Percentiles rank a stretch among this genome's conserved stretches.
These are phyloP conservation scores for Rhodofomes roseus DNA, from an alignment of 1,284 basidiomycete species.

Conservation along the genomic window DNA sequence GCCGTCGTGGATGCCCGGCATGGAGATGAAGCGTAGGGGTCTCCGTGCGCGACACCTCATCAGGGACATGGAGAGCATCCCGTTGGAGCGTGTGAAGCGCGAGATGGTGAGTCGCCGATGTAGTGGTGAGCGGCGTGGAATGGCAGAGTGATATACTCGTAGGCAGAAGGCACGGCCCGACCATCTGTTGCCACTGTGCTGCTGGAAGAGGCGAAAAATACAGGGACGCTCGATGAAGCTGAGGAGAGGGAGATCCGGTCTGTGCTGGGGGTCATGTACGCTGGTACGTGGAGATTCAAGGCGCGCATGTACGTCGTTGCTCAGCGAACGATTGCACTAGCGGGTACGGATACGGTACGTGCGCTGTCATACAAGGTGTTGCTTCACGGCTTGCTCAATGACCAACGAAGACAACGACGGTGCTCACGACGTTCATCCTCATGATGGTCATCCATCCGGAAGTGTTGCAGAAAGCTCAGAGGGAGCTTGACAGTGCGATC, in stretches of 20 bases:
- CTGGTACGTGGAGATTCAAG: background rate
- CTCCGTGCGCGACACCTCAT: slow-evolving; percentile 12
- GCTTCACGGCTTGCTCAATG: background rate
- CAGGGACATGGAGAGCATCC: background rate
- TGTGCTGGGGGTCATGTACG: background rate
- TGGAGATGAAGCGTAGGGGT: slow-evolving; percentile 24
- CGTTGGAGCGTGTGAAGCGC: background rate
- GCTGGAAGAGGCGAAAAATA: background rate
- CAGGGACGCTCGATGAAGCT: background rate
- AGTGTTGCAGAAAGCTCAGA: slow-evolving; percentile 23
- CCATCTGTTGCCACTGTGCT: background rate
- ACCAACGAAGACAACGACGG: background rate
- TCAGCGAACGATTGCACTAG: no score
- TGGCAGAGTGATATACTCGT: background rate
- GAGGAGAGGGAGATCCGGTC: slow-evolving; percentile 9
- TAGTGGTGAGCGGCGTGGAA: background rate
- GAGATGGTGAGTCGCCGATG: background rate
- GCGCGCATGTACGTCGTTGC: no score
- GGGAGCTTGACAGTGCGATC: slow-evolving; percentile 24
- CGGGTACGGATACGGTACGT: slow-evolving; percentile 16
- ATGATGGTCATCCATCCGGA: slow-evolving; percentile 25
- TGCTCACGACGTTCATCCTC: slow-evolving; percentile 14
- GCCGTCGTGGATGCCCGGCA: slow-evolving; percentile 25
- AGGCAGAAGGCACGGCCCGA: background rate
- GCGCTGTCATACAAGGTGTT: slow-evolving; percentile 1